Base-by-base conservation (phyloP, 805 yeast genomes). In the Yarrowia sp. region DNA sequence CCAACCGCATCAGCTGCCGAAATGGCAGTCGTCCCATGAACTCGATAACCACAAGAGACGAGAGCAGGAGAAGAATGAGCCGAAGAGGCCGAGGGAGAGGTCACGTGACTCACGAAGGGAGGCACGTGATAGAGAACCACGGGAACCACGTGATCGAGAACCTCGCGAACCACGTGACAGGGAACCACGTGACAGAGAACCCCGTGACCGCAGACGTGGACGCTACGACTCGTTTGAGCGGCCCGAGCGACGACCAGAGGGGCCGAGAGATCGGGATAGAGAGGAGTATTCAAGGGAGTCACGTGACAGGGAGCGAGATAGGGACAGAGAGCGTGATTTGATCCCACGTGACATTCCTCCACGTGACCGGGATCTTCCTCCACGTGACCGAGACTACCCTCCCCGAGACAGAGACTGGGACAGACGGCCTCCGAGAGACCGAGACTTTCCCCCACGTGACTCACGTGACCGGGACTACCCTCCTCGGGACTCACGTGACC, bases 11-110 rank as follows among this genome's bases (percentile, higher is more conserved):
- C 84, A 83, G 19, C 78, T 92, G n/a, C 89, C 92, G 3, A 83
- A 83, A 36, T 89, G 89, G 71, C 93, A 89, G 71, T 96, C 93
- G 70, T 86, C 96, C 70, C 98, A 95, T 76, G 98, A 94, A 76
- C 84, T 92, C 33, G 97, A 92, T 52, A 76, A 76, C 17, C 66
- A 61, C 24, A 61, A 47, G 33, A n/a, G 66, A 8, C 34, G 66
- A 9, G 66, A 43, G 6, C 42, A 39, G 53, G 52, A 38, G 34
- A 36, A 39, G 43, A 52, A 60, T 15, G 33, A 42, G 13, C 50
- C 64, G 2, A 53, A 39, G 30, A 19, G 6, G 15, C 36, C 36
- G 36, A 36, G 38, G 38, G 38, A 36, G 7, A 36, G 38, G 38
- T 36, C 38, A 36, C 12, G 47, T 8, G 47, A 43, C 7, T 3